phyloP scores from a whole-genome alignment of 139 green algal species.

The Volvox africanus region DNA sequence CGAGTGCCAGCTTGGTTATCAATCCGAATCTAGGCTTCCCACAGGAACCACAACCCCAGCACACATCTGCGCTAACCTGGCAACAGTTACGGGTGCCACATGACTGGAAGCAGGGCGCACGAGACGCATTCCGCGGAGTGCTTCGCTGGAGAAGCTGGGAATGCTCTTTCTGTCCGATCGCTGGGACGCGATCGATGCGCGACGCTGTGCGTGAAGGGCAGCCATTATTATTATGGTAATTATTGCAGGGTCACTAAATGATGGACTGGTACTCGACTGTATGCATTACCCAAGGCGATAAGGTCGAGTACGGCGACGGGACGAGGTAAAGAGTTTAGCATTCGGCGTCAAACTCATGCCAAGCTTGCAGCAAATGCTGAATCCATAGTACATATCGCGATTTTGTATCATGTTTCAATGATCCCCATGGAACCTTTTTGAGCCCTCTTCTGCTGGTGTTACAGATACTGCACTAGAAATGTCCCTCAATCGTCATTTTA shows the following conservation, averaged over 20 bases:
- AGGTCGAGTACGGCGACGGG: neutral
- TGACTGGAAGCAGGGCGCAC: neutral
- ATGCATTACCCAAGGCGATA: conserved; percentile 1
- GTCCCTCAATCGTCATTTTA: too few species aligned
- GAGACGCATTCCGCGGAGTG: neutral
- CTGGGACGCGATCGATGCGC: neutral
- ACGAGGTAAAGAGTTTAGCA: neutral
- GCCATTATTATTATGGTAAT: neutral
- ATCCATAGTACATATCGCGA: too few species aligned
- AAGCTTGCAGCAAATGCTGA: too few species aligned
- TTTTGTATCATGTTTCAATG: too few species aligned
- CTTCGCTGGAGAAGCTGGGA: conserved; percentile 16
- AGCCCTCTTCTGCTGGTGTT: too few species aligned
- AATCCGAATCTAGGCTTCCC: conserved; percentile 4
- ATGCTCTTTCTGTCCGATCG: neutral
- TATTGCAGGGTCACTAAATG: neutral
- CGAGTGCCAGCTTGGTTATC: conserved; percentile 52
- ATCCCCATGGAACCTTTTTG: too few species aligned
- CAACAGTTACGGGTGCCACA: neutral
- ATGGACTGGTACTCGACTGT: neutral
- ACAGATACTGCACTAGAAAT: too few species aligned
- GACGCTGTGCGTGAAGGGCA: conserved; percentile 25
- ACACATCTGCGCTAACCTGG: neutral
- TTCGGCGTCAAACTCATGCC: neutral
- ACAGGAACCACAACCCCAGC: too few species aligned